These are phyloP conservation scores for Moniliophthora roreri DNA, from an alignment of 1,284 basidiomycete genomes.

Conservation along the genomic window DNA sequence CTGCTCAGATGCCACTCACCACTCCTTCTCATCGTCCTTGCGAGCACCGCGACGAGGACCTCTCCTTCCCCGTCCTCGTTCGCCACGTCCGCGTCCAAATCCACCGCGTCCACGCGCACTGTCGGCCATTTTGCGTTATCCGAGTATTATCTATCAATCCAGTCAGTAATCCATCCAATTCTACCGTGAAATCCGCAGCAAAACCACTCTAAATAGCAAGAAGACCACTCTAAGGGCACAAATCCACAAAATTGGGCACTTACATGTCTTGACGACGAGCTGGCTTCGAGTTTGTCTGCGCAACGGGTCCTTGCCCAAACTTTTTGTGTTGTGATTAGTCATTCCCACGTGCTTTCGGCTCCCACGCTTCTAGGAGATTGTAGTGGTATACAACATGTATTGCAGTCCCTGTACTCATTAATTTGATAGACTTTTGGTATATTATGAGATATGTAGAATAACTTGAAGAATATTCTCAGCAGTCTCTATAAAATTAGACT, in stretches of 20 bases:
- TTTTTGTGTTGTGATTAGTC: conserved; percentile 3
- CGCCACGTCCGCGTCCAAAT: conserved; percentile 89
- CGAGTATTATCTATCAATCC: conserved; percentile 4
- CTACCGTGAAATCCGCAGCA: neutral
- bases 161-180: conserved; percentile 23
- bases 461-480: too few species aligned
- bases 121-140: conserved; percentile 66
- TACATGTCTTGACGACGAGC: conserved; percentile 13
- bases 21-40: conserved; percentile 99
- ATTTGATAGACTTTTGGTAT: too few species aligned
- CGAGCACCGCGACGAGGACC: conserved; percentile 94
- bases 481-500: too few species aligned
- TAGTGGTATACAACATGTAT: too few species aligned
- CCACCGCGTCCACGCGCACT: conserved; percentile 80
- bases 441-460: too few species aligned
- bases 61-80: conserved; percentile 80
- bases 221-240: neutral
- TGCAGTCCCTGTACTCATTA: too few species aligned
- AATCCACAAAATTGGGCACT: conserved; percentile 1
- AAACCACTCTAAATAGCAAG: neutral
- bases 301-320: neutral
- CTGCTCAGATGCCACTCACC: conserved; percentile 73
- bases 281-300: neutral
- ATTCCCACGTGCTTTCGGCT: too few species aligned
- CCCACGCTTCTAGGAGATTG: too few species aligned